Evolutionary conservation across 257 asterid genomes (phyloP), one percentile per base, ranked within the genome.

Genomic region (Penstemon barbatus): DNA sequence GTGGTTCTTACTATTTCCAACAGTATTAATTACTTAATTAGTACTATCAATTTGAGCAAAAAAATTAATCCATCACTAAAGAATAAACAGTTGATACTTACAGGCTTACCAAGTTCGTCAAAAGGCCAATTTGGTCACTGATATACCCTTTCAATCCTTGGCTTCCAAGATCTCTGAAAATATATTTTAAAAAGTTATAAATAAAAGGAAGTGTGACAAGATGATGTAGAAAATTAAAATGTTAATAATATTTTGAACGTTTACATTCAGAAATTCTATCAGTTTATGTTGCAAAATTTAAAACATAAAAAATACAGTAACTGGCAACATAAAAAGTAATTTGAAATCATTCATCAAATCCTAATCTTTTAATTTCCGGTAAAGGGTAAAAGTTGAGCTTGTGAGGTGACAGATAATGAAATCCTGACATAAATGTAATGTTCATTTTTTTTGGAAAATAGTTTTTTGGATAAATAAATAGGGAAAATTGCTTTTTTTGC

Each of bases 71-170:
- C 51, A 64, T 52, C 55, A 64, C 43, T 3, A 10, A 52, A 56
- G 70, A 57, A 66, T 48, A 45, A 68, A 65, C 6, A 54, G 46
- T 39, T 59, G 89, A 89, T 81, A 89, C 98, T 81, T 85, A 92
- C 98, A 92, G 75, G 96, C 90, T 84, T 78, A 88, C 98, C 91
- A 92, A 92, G 66, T 89, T 89, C 75, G 96, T 71, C 84, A 92
- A 80, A 43, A 83, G 81, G 53, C 80, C 72, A 65, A 92, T 89
- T 77, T 89, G 82, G 63, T 89, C 91, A 45, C 91, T 87, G 69
- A 92, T 84, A 70, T 70, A 61, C 53, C 98, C 98, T 85, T 89
- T 89, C 85, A 92, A 82, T 62, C 96, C 97, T 81, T 92, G 98
- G 79, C 89, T 84, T 53, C 92, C 98, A 68, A 92, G 92, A 86